Conservation (phyloP, 2,329 filamentous ascomycete genomes). For the Pyricularia sp. region DNA sequence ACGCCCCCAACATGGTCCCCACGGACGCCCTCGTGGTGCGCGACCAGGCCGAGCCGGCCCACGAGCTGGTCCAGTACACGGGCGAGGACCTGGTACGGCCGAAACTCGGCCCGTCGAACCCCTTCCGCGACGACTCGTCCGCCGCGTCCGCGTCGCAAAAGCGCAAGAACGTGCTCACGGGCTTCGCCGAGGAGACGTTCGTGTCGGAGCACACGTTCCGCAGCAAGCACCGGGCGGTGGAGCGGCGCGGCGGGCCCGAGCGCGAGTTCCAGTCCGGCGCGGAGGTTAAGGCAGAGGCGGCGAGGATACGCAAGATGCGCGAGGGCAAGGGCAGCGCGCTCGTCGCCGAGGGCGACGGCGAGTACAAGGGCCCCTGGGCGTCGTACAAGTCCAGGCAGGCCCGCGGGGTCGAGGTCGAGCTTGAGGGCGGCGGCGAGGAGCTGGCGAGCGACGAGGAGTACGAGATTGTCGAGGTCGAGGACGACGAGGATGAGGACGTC, state of each 20-base stretch:
- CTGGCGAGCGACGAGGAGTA: constrained; percentile 73
- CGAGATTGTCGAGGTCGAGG: constrained; percentile 68
- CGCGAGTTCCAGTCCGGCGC: constrained; percentile 44
- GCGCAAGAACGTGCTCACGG: constrained; percentile 76
- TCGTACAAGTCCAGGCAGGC: constrained; percentile 46
- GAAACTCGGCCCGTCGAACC: constrained; percentile 61
- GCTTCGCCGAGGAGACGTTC: constrained; percentile 77
- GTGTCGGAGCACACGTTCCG: constrained; percentile 89
- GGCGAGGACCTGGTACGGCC: constrained; percentile 63
- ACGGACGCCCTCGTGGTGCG: constrained; percentile 54
- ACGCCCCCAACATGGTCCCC: constrained; percentile 57
- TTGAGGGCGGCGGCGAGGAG: constrained; percentile 59
- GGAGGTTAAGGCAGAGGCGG: constrained; percentile 62
- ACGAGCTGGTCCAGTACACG: constrained; percentile 56
- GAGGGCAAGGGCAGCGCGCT: constrained; percentile 79
- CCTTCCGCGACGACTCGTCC: constrained; percentile 55
- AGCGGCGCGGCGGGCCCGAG: constrained; percentile 52
- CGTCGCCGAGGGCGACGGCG: constrained; percentile 75
- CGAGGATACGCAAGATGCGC: constrained; percentile 59
- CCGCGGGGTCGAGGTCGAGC: constrained; percentile 57
- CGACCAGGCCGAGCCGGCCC: constrained; percentile 43
- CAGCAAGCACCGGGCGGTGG: constrained; percentile 74
- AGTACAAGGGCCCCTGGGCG: constrained; percentile 94
- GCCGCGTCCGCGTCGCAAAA: constrained; percentile 37
- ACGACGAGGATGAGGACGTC: constrained; percentile 57